phyloP scores from a whole-genome alignment of 2,329 filamentous ascomycete genomes.

The Conoideocrella luteorostrata region DNA sequence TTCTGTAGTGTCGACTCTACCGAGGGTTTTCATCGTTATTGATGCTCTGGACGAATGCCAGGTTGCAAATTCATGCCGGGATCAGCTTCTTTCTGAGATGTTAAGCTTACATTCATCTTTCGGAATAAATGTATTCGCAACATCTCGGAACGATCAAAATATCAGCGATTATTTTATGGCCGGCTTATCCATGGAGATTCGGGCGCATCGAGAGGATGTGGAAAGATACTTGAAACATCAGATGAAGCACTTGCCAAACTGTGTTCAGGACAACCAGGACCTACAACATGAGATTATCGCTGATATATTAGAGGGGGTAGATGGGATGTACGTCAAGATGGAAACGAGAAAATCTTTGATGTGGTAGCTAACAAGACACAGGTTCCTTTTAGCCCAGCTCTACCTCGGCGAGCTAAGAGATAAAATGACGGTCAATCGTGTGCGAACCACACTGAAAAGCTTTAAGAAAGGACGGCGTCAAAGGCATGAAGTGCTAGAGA shows the following conservation, averaged over 20 bases:
- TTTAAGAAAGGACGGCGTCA: background rate
- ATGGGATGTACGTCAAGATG: background rate
- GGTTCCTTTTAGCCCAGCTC: background rate
- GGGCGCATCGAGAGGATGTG: too few relatives aligned
- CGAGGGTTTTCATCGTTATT: constrained; percentile 16
- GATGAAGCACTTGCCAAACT: too few relatives aligned
- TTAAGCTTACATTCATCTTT: background rate
- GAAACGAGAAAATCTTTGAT: too few relatives aligned
- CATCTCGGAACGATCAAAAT: too few relatives aligned
- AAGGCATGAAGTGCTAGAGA: constrained; percentile 24
- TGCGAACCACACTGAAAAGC: background rate
- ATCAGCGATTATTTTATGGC: too few relatives aligned
- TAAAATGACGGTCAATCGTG: background rate
- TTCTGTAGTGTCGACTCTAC: background rate
- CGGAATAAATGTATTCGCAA: background rate
- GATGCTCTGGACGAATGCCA: constrained; percentile 22
- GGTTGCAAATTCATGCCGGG: background rate
- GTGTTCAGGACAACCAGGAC: too few relatives aligned
- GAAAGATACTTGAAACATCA: too few relatives aligned
- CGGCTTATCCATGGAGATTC: too few relatives aligned
- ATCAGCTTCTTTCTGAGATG: background rate
- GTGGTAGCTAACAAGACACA: too few relatives aligned
- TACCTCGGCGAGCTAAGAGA: background rate
- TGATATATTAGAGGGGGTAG: background rate
- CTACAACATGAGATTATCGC: too few relatives aligned